phyloP scores from a whole-genome alignment of 169 alveolate species.

The Eimeria necatrix region DNA sequence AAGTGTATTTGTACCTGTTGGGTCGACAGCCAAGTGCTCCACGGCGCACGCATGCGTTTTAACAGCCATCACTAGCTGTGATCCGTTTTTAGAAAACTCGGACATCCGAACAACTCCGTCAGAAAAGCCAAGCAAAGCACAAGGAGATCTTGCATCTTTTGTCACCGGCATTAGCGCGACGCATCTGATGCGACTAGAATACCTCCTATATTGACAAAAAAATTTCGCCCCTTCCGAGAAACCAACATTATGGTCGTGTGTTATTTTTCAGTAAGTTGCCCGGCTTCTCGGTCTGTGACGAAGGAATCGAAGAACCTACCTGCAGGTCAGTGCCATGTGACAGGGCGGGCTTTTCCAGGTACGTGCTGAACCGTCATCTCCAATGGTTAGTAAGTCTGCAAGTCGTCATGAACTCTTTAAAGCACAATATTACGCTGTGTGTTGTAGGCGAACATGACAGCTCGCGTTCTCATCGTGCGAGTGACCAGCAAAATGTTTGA shows the following conservation, averaged over 20 bases:
- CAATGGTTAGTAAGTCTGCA: conserved; percentile 55
- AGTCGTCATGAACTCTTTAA: not conserved
- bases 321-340: conserved; percentile 50
- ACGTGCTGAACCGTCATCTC: conserved; percentile 59
- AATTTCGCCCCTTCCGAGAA: not conserved
- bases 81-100: conserved; percentile 1
- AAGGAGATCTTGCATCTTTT: not conserved
- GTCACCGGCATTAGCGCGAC: conserved; percentile 44
- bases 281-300: not conserved
- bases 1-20: conserved; percentile 27
- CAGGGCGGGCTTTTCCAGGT: conserved; percentile 65
- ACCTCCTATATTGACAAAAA: conserved; percentile 17
- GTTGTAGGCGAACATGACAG: too few species aligned
- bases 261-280: not conserved
- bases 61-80: conserved; percentile 38
- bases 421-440: too few species aligned
- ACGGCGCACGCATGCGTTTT: conserved; percentile 57
- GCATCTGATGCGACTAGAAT: conserved; percentile 27
- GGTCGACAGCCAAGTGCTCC: conserved; percentile 54
- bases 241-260: not conserved
- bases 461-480: too few species aligned
- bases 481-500: too few species aligned
- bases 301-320: not conserved
- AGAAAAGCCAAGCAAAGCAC: conserved; percentile 9
- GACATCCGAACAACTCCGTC: conserved; percentile 61